Percentiles rank a stretch among this genome's conserved stretches.
Evolutionary conservation across 805 yeast genomes (phyloP).

Genomic region (Metschnikowia anglica): DNA sequence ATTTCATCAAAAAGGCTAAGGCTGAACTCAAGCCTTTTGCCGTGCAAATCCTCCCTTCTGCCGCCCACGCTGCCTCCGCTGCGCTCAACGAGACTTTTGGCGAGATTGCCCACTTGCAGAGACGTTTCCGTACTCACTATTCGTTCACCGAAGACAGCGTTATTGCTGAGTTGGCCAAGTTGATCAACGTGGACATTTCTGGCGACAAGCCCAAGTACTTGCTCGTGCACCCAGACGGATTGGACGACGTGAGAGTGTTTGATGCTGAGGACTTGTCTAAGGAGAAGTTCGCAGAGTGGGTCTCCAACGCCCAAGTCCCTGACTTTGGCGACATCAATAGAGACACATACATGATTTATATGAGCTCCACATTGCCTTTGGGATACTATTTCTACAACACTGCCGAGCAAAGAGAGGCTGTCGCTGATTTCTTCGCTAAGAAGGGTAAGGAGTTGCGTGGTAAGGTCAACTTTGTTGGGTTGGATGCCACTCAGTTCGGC

Average conservation of each 20-base stretch:
- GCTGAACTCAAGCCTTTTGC: constrained; percentile 54
- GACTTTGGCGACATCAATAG: constrained; percentile 85
- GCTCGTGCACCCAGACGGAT: constrained; percentile 47
- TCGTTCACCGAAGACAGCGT: constrained; percentile 44
- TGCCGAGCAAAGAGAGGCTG: constrained; percentile 61
- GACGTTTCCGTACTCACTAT: constrained; percentile 65
- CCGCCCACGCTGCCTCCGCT: constrained; percentile 26
- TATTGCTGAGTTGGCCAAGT: constrained; percentile 39
- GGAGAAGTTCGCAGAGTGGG: constrained; percentile 46
- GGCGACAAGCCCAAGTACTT: constrained; percentile 40
- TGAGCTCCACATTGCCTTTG: constrained; percentile 70
- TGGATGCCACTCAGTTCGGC: constrained; percentile 78
- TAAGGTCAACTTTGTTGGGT: constrained; percentile 79
- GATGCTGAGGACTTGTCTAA: constrained; percentile 26
- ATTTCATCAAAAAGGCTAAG: constrained; percentile 49
- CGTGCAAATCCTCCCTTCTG: constrained; percentile 47
- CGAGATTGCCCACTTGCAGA: constrained; percentile 58
- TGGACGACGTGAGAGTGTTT: constrained; percentile 48
- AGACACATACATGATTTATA: constrained; percentile 71
- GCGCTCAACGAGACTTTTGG: constrained; percentile 54
- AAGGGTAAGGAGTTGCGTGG: constrained; percentile 79
- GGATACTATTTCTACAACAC: constrained; percentile 83
- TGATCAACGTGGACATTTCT: constrained; percentile 26
- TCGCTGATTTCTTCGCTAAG: constrained; percentile 51
- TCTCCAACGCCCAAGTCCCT: constrained; percentile 69